A percentile compares a stretch with the other conserved stretches of the same genome.
Conservation (phyloP, 768 basidiomycete species). For the Kwoniella botswanensis region DNA sequence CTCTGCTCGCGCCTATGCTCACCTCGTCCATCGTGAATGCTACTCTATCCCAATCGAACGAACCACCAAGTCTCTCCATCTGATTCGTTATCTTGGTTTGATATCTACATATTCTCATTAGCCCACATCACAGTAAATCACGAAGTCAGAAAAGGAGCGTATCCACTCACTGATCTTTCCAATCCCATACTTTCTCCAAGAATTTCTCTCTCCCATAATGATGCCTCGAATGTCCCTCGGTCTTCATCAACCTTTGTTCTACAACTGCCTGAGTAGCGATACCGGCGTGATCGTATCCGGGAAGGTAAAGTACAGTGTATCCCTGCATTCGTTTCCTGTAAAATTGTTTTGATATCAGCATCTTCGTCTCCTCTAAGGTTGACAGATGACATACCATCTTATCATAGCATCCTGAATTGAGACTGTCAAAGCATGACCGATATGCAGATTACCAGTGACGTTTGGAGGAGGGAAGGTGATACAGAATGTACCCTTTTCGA, state of each 20-base stretch:
- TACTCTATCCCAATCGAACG: constrained; percentile 90
- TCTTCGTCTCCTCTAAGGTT: neutral
- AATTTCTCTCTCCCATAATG: constrained; percentile 95
- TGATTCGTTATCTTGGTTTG: constrained; percentile 91
- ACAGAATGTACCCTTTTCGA: constrained; percentile 75
- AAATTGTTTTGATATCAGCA: constrained; percentile 9
- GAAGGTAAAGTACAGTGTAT: constrained; percentile 83
- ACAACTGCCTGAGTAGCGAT: constrained; percentile 98
- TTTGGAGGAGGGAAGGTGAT: constrained; percentile 93
- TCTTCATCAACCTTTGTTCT: constrained; percentile 86
- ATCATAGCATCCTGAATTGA: constrained; percentile 88
- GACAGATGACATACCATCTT: constrained; percentile 70
- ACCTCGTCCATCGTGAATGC: constrained; percentile 97
- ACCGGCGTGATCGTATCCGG: constrained; percentile 97
- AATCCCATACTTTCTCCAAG: constrained; percentile 85
- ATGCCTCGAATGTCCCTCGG: constrained; percentile 79
- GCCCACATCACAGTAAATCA: neutral
- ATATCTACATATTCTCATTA: constrained; percentile 65
- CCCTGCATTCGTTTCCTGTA: constrained; percentile 94
- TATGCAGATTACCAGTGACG: constrained; percentile 92
- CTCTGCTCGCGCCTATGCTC: constrained; percentile 1
- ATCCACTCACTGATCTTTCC: constrained; percentile 87
- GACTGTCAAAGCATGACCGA: constrained; percentile 89
- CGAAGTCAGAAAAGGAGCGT: too few relatives aligned
- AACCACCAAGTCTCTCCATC: constrained; percentile 83